Evolutionary conservation across 1,284 basidiomycete species (phyloP).

Genomic region (Ceratobasidium theobromae): DNA sequence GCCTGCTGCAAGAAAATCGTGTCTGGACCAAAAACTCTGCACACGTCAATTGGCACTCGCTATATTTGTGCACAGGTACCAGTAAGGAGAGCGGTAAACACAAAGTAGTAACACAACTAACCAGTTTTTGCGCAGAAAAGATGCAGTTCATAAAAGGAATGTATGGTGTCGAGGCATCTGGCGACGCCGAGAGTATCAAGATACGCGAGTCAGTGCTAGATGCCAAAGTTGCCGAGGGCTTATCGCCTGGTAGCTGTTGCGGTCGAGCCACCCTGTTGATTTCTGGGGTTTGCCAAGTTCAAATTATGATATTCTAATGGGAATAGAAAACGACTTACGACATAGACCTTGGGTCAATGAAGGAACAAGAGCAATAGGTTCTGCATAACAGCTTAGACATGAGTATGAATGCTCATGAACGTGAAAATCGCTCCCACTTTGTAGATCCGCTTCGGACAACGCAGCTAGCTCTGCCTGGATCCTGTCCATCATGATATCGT

Average conservation of each 20-base stretch:
- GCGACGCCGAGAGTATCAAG: conserved; percentile 89
- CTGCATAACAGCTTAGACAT: conserved; percentile 47
- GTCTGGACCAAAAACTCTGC: conserved; percentile 87
- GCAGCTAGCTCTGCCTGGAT: conserved; percentile 63
- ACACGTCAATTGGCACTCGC: conserved; percentile 95
- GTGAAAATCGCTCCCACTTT: conserved; percentile 48
- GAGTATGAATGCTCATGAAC: conserved; percentile 34
- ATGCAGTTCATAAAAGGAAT: conserved; percentile 99
- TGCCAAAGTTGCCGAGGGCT: conserved; percentile 46
- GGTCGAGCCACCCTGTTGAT: conserved; percentile 72
- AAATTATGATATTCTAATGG: background rate
- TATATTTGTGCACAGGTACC: conserved; percentile 45
- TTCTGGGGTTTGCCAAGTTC: conserved; percentile 52
- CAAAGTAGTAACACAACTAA: too few relatives aligned
- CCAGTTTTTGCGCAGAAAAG: conserved; percentile 97
- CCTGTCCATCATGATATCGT: conserved; percentile 63
- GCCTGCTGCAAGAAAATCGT: conserved; percentile 98
- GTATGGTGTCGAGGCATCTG: conserved; percentile 83
- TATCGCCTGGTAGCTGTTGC: conserved; percentile 42
- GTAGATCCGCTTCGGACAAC: conserved; percentile 51
- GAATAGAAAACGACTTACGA: conserved; percentile 55
- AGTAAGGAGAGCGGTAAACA: too few relatives aligned
- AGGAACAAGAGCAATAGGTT: conserved; percentile 73
- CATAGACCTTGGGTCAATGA: conserved; percentile 88
- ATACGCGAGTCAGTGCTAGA: conserved; percentile 76